phyloP scores from a whole-genome alignment of 257 asterid species.

The Fraxinus cuspidata region DNA sequence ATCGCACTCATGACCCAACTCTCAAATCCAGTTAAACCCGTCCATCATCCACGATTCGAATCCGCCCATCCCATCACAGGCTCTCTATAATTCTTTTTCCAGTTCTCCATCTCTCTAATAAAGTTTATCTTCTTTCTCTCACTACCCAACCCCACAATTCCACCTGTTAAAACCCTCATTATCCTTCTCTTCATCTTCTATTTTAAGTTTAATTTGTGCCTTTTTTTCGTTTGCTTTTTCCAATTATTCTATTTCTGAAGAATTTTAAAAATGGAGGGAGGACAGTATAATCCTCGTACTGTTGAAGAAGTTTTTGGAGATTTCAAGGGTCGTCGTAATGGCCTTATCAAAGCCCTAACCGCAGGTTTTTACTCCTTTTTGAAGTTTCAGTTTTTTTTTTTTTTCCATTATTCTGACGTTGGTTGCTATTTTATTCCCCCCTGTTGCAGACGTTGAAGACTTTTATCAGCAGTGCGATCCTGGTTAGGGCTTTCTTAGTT shows the following conservation, averaged over 20 bases:
- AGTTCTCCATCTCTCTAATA: not conserved
- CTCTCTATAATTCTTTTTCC: not conserved
- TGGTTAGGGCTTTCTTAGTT: conserved; percentile 25
- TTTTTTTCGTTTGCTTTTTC: not conserved
- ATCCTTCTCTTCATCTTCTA: not conserved
- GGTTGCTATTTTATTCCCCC: not conserved
- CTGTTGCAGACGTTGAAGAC: conserved; percentile 42
- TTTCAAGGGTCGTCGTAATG: conserved; percentile 48
- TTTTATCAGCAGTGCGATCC: conserved; percentile 52
- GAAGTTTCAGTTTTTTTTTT: not conserved
- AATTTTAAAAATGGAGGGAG: conserved; percentile 21
- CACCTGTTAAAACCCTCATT: not conserved
- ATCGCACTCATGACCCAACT: conserved; percentile 27
- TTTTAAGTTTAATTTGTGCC: not conserved
- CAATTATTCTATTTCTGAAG: not conserved
- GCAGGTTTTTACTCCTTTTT: conserved; percentile 28
- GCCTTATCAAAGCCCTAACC: conserved; percentile 49
- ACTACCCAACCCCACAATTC: not conserved
- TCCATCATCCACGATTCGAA: conserved; percentile 21
- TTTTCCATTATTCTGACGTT: not conserved
- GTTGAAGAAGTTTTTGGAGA: conserved; percentile 51
- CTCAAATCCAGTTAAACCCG: conserved; percentile 35
- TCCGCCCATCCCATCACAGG: conserved; percentile 22
- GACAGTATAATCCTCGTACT: conserved; percentile 36
- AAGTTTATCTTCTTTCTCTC: not conserved